phyloP scores from a whole-genome alignment of 2,329 filamentous ascomycete genomes.

The Penicillium oxalicum region DNA sequence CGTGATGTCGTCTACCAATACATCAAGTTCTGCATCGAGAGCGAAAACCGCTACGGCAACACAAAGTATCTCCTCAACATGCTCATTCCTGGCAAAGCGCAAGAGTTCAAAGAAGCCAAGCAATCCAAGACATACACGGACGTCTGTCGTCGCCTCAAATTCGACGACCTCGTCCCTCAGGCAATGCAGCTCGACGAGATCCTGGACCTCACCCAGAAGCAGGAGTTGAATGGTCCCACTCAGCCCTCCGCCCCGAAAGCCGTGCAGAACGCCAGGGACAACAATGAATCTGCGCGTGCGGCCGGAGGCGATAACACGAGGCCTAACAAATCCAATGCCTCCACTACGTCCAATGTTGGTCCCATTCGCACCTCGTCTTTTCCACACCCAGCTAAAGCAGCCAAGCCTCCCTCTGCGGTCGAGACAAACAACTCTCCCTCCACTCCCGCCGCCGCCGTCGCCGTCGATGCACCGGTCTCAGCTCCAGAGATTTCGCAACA shows the following conservation, averaged over 20 bases:
- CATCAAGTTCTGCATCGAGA: slow-evolving; percentile 63
- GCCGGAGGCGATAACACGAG: slow-evolving; percentile 27
- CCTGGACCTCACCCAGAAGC: slow-evolving; percentile 37
- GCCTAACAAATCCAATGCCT: slow-evolving; percentile 18
- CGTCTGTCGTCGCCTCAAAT: slow-evolving; percentile 58
- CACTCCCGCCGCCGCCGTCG: neutral
- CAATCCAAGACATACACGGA: slow-evolving; percentile 65
- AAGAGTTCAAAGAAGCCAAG: slow-evolving; percentile 57
- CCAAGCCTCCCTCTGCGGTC: slow-evolving; percentile 17
- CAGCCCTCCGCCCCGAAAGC: slow-evolving; percentile 21
- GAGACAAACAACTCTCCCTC: neutral
- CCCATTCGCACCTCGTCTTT: slow-evolving; percentile 32
- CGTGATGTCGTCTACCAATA: slow-evolving; percentile 71
- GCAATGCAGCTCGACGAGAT: slow-evolving; percentile 62
- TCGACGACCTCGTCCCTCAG: slow-evolving; percentile 56
- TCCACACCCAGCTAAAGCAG: slow-evolving; percentile 19
- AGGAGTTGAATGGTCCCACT: slow-evolving; percentile 13
- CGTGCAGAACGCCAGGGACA: slow-evolving; percentile 30
- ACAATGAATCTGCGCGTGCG: slow-evolving; percentile 32
- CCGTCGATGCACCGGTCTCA: slow-evolving; percentile 17
- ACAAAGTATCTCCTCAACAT: slow-evolving; percentile 87
- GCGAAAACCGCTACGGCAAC: slow-evolving; percentile 84
- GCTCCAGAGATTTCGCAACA: slow-evolving; percentile 18
- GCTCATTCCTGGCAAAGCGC: slow-evolving; percentile 74
- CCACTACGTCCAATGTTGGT: slow-evolving; percentile 21